phyloP scores from a whole-genome alignment of 2,329 filamentous ascomycete genomes.

The Shiraia bambusicola region DNA sequence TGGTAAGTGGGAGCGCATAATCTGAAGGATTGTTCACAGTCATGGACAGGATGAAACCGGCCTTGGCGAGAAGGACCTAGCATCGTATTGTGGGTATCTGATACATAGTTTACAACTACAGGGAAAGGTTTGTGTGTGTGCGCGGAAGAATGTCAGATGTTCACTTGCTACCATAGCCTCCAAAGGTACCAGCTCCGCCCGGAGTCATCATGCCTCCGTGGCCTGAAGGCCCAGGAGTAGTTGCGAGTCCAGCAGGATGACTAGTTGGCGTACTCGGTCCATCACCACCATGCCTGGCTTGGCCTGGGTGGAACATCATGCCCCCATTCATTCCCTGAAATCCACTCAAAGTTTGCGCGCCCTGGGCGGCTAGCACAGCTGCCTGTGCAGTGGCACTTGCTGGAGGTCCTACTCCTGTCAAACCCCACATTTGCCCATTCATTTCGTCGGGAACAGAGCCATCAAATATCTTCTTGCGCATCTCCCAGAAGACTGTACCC shows the following conservation, averaged over 20 bases:
- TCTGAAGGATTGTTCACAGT: no score
- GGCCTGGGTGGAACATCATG: slow-evolving; percentile 46
- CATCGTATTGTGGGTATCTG: slow-evolving; percentile 7
- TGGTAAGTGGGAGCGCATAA: no score
- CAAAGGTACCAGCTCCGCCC: slow-evolving; percentile 74
- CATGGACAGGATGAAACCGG: no score
- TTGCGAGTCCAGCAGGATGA: slow-evolving; percentile 53
- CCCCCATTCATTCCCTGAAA: slow-evolving; percentile 41
- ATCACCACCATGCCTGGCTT: slow-evolving; percentile 45
- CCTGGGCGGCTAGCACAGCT: slow-evolving; percentile 47
- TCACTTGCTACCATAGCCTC: slow-evolving; percentile 49
- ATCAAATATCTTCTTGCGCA: slow-evolving; percentile 84
- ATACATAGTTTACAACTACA: slow-evolving; percentile 8
- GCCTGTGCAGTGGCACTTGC: slow-evolving; percentile 59
- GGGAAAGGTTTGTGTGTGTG: slow-evolving; percentile 5
- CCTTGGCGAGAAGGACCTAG: no score
- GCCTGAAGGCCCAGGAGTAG: slow-evolving; percentile 59
- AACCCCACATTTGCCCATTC: slow-evolving; percentile 91
- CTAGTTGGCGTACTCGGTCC: slow-evolving; percentile 70
- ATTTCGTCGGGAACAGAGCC: slow-evolving; percentile 75
- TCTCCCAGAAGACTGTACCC: slow-evolving; percentile 91
- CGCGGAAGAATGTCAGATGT: slow-evolving; percentile 2
- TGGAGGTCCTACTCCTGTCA: slow-evolving; percentile 63
- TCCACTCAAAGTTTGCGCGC: slow-evolving; percentile 31
- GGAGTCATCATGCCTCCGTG: slow-evolving; percentile 70